Base-by-base conservation (phyloP, 1,139 yeast species). In the Pichia sp. region DNA sequence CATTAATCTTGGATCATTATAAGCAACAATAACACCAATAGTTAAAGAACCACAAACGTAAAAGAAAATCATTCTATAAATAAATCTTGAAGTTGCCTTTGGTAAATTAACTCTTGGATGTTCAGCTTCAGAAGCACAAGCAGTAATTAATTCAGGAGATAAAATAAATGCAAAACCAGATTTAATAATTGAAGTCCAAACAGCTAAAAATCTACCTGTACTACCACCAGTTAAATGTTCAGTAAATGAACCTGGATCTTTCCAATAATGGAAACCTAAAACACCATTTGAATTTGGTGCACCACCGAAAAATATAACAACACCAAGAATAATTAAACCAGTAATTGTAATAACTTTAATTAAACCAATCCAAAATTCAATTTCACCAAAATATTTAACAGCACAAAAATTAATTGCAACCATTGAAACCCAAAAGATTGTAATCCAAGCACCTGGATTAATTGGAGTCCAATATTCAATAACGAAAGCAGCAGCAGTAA, bases 111-210 rank as follows among this genome's bases (percentile, higher is more conserved):
- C 60, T 58, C 79, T 64, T 48, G 79, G 79, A 46, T 67, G 66
- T 42, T 65, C 61, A 47, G 72, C 67, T 58, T 75, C 79, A 45
- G 75, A 71, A 39, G 72, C 72, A 69, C 56, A 66, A 42, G 54
- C 68, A 55, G 63, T 72, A 66, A 60, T 53, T 32, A 60, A 53
- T 50, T 62, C 68, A 45, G 55, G 68, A 49, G 56, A 50, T 31
- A 60, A 47, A 59, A 75, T 78, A 58, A 85, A 83, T 42, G 95
- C 83, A 70, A 88, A 88, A 54, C 87, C 87, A 38, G 90, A 83
- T 53, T 76, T 76, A 53, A 83, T 77, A 58, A 83, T 70, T 7
- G 87, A 78, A 18, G 81, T 72, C 57, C 83, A 77, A 82, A 86
- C 81, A 41, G 85, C 87, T 50, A 81, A 70, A 60, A 83, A 82